Percentiles rank a stretch among this genome's conserved stretches.
Conservation (phyloP, 1,284 basidiomycete genomes). For the Rhodotorula sp. region DNA sequence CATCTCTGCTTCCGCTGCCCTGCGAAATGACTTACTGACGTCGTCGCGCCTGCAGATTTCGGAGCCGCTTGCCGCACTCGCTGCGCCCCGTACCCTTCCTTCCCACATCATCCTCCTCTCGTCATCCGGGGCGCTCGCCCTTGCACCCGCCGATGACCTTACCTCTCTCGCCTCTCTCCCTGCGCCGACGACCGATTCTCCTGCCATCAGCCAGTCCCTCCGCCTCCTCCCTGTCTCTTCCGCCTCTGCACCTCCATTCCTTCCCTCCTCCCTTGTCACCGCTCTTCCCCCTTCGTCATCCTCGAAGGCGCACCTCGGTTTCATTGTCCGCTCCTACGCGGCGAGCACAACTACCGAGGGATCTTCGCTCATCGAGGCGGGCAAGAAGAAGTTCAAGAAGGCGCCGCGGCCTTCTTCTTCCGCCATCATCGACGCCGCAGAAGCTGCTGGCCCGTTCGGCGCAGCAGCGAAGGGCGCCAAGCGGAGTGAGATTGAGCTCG, state of each 20-base stretch:
- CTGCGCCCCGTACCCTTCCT: conserved; percentile 38
- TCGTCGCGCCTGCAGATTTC: conserved; percentile 16
- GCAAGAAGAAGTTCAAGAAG: conserved; percentile 42
- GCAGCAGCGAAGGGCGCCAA: neutral
- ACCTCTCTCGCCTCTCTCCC: conserved; percentile 31
- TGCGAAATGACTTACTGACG: neutral
- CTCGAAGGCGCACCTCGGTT: conserved; percentile 23
- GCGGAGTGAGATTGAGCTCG: conserved; percentile 33
- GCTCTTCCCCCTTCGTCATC: conserved; percentile 18
- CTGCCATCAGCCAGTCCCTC: conserved; percentile 19
- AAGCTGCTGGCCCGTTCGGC: neutral
- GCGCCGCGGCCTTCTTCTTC: conserved; percentile 31
- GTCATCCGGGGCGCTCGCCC: conserved; percentile 33
- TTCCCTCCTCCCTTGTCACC: conserved; percentile 9
- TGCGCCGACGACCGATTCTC: neutral
- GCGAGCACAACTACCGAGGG: neutral
- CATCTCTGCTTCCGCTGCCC: neutral
- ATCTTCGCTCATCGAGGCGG: conserved; percentile 21
- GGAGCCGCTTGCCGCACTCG: conserved; percentile 30
- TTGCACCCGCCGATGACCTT: conserved; percentile 30
- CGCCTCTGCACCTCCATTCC: conserved; percentile 13
- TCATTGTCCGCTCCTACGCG: conserved; percentile 29
- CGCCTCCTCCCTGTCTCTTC: conserved; percentile 26
- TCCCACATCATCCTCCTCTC: conserved; percentile 39
- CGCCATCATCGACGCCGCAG: conserved; percentile 34